Evolutionary conservation across 495 filamentous ascomycete genomes (phyloP).

Genomic region (Hyaloscypha variabilis): DNA sequence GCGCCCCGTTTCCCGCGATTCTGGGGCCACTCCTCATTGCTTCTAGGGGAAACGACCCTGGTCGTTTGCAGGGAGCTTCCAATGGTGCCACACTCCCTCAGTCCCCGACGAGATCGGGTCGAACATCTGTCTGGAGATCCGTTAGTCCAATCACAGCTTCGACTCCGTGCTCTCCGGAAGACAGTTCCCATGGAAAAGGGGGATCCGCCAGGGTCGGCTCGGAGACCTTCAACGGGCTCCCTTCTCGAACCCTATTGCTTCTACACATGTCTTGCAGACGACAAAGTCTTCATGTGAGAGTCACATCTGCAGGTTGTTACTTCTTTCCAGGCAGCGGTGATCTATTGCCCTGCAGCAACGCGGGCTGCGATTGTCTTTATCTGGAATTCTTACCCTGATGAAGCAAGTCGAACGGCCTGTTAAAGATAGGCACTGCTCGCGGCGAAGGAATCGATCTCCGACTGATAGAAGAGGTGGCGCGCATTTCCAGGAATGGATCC

Average conservation of each 20-base stretch:
- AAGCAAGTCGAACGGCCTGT: neutral
- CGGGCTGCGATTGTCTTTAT: too few species aligned
- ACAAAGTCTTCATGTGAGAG: neutral
- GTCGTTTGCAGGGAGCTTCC: neutral
- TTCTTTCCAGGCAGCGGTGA: neutral
- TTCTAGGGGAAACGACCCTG: neutral
- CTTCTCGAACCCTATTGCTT: neutral
- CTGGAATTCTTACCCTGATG: too few species aligned
- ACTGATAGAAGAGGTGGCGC: neutral
- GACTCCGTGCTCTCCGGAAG: neutral
- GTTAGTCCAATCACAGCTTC: neutral
- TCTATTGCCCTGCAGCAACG: neutral
- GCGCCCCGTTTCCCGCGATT: neutral
- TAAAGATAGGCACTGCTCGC: too few species aligned
- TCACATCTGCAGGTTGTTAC: neutral
- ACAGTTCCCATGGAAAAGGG: neutral
- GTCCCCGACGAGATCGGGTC: neutral
- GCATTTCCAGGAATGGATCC: neutral
- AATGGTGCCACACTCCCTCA: neutral
- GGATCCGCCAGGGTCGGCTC: neutral
- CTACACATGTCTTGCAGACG: neutral
- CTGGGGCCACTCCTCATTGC: neutral
- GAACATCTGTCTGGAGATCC: neutral
- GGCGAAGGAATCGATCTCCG: neutral
- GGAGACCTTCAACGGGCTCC: neutral